These are phyloP conservation scores for Pluteus cervinus DNA, from an alignment of 768 basidiomycete genomes.

Conservation along the genomic window DNA sequence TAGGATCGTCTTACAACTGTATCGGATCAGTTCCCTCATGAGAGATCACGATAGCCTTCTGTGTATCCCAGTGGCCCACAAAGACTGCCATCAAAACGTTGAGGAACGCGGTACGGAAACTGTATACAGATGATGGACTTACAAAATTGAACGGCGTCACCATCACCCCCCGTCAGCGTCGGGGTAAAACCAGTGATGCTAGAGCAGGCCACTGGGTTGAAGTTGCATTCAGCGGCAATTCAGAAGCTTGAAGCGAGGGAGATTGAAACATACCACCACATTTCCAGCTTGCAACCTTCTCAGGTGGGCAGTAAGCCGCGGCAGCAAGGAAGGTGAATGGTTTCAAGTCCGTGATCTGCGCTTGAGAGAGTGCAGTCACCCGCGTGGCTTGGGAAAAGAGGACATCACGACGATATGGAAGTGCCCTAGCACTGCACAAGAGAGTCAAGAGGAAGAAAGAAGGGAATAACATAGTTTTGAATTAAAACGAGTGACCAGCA, in stretches of 20 bases:
- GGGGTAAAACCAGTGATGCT: conserved; percentile 34
- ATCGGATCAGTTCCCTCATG: conserved; percentile 59
- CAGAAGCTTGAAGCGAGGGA: background rate
- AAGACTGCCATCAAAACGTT: conserved; percentile 32
- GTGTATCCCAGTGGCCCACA: conserved; percentile 49
- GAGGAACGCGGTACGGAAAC: background rate
- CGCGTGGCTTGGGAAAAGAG: no score
- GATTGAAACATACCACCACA: conserved; percentile 37
- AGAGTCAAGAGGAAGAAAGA: no score
- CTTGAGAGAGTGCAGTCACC: conserved; percentile 19
- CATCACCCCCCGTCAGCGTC: conserved; percentile 45
- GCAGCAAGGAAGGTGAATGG: conserved; percentile 49
- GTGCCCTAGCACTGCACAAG: no score
- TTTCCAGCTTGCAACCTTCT: conserved; percentile 29
- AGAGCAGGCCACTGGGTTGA: conserved; percentile 30
- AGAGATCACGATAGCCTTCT: conserved; percentile 49
- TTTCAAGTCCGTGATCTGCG: conserved; percentile 28
- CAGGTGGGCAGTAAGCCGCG: conserved; percentile 46
- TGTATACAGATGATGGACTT: conserved; percentile 9
- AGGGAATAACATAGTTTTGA: no score
- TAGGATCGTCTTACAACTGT: conserved; percentile 47
- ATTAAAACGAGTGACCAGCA: no score
- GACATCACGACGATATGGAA: no score
- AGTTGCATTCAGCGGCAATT: background rate
- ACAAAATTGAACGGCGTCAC: conserved; percentile 43